phyloP scores from a whole-genome alignment of 441 rosid genomes.

The Adansonia madagascariensis region DNA sequence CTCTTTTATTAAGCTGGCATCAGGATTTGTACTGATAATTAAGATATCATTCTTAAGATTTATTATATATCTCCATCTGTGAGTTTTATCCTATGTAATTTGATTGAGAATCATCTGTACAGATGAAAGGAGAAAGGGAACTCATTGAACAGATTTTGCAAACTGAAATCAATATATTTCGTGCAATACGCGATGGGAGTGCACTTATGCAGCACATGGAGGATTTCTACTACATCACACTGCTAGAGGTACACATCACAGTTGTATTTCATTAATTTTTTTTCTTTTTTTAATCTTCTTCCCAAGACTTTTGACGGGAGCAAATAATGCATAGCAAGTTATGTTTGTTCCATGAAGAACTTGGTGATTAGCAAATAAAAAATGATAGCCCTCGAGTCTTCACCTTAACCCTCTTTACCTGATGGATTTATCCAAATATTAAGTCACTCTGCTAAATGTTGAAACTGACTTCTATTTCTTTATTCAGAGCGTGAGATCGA shows the following conservation, averaged over 20 bases:
- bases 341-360: neutral
- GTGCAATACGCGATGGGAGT: slow-evolving; percentile 72
- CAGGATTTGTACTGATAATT: neutral
- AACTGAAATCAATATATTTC: slow-evolving; percentile 88
- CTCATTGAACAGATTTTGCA: slow-evolving; percentile 88
- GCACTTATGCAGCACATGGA: slow-evolving; percentile 99
- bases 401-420: neutral
- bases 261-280: neutral
- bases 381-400: neutral
- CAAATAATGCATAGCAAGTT: neutral
- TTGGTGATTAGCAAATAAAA: neutral
- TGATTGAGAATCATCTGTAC: slow-evolving; percentile 20
- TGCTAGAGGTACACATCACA: slow-evolving; percentile 68
- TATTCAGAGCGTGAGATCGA: slow-evolving; percentile 67
- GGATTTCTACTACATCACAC: slow-evolving; percentile 88
- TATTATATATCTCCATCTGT: neutral
- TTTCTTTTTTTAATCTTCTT: neutral
- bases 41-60: neutral
- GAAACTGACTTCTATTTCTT: slow-evolving; percentile 14
- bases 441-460: slow-evolving; percentile 12
- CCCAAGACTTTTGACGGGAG: neutral
- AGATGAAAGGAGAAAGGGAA: slow-evolving; percentile 98
- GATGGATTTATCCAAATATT: neutral
- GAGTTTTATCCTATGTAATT: neutral
- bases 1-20: neutral